phyloP scores from a whole-genome alignment of 139 green algal species.

The Chlamydomonas incerta region DNA sequence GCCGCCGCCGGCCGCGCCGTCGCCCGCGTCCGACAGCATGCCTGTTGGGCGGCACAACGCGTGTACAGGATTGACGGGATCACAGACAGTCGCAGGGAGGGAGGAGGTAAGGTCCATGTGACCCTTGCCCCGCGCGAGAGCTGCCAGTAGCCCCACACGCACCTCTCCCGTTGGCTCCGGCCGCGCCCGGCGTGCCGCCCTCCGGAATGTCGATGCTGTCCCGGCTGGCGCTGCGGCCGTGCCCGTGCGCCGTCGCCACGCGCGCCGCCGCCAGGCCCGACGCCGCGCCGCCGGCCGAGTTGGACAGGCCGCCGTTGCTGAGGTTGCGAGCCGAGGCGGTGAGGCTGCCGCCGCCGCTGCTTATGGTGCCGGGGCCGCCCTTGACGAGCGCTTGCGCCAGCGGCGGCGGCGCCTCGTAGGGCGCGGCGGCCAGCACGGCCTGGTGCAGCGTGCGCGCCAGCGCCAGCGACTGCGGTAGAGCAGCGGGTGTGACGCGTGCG shows the following conservation, averaged over 20 bases:
- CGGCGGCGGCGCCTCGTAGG: not conserved
- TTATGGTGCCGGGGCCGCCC: not conserved
- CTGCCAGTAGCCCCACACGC: no score
- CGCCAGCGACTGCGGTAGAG: slow-evolving; percentile 35
- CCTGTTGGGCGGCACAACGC: no score
- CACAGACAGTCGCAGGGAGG: no score
- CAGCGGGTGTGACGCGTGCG: no score
- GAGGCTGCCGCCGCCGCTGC: not conserved
- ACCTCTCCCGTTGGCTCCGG: no score
- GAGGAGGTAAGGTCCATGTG: no score
- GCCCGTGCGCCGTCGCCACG: not conserved
- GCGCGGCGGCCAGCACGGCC: slow-evolving; percentile 32
- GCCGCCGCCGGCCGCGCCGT: not conserved
- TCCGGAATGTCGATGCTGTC: slow-evolving; percentile 21
- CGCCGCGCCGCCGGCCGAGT: not conserved
- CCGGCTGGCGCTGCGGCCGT: slow-evolving; percentile 13
- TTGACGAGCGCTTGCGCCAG: not conserved
- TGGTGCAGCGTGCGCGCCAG: slow-evolving; percentile 55
- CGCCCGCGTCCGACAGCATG: no score
- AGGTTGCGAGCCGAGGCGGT: not conserved
- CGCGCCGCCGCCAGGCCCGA: not conserved
- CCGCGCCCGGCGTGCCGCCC: no score
- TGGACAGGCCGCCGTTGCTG: slow-evolving; percentile 21
- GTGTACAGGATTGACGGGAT: no score
- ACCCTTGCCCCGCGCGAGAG: no score